These are phyloP conservation scores for Globisporangium lucens DNA, from an alignment of 352 stramenopile species.

Conservation along the genomic window DNA sequence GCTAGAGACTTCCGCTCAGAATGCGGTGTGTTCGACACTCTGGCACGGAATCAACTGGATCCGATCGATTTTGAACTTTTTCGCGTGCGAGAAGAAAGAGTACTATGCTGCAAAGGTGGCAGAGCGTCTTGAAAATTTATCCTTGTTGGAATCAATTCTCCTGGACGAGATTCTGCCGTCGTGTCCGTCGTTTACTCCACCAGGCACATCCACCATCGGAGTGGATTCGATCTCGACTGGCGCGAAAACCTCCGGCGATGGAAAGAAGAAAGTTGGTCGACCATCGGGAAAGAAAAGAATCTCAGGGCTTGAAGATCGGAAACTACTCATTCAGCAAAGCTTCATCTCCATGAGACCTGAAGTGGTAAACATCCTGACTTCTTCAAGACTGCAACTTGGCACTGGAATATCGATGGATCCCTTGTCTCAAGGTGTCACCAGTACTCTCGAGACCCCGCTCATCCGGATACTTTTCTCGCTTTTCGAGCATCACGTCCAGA, in stretches of 20 bases:
- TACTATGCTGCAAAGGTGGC: constrained; percentile 35
- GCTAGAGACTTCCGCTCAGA: constrained; percentile 32
- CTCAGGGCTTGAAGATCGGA: constrained; percentile 17
- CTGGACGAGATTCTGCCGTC: constrained; percentile 29
- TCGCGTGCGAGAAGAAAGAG: constrained; percentile 28
- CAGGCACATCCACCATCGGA: constrained; percentile 12
- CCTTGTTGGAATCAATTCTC: constrained; percentile 39
- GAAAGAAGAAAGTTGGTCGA: constrained; percentile 29
- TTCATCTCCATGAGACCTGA: constrained; percentile 32
- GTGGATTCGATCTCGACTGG: background rate
- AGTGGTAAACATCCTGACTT: constrained; percentile 34
- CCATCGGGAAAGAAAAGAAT: constrained; percentile 20
- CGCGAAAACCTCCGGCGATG: constrained; percentile 5
- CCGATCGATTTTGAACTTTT: constrained; percentile 58
- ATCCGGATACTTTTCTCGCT: constrained; percentile 20
- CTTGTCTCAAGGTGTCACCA: constrained; percentile 3
- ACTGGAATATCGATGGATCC: constrained; percentile 1
- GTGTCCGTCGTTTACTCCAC: constrained; percentile 30
- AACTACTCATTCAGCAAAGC: constrained; percentile 22
- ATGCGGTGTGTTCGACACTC: constrained; percentile 39
- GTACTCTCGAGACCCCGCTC: constrained; percentile 14
- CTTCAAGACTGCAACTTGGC: constrained; percentile 14
- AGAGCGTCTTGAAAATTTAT: constrained; percentile 41
- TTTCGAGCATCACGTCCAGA: constrained; percentile 16
- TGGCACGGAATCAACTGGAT: constrained; percentile 68